Evolutionary conservation across 768 basidiomycete species (phyloP).

Genomic region (Amanita rimosa): DNA sequence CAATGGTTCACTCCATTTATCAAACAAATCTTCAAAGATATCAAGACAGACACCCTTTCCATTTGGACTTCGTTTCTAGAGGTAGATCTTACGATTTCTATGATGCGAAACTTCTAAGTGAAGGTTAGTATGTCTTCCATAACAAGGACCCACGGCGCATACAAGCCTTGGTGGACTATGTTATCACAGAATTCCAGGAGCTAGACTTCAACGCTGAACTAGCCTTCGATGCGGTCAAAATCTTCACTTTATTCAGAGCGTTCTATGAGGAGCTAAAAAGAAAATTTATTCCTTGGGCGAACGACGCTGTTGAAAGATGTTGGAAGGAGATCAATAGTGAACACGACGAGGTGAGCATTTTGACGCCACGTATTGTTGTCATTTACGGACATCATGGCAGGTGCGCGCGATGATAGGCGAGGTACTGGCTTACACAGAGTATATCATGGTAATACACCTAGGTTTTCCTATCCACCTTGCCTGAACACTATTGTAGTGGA

Average conservation of each 20-base stretch:
- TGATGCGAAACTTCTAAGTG: not conserved
- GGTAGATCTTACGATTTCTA: constrained; percentile 23
- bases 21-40: constrained; percentile 53
- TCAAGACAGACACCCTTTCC: constrained; percentile 72
- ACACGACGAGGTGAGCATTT: constrained; percentile 57
- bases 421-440: constrained; percentile 58
- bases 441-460: constrained; percentile 42
- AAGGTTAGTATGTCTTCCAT: constrained; percentile 57
- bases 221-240: constrained; percentile 70
- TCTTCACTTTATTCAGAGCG: constrained; percentile 54
- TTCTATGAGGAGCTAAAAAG: constrained; percentile 68
- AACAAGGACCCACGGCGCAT: constrained; percentile 76
- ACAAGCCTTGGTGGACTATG: constrained; percentile 67
- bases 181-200: constrained; percentile 49
- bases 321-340: constrained; percentile 67
- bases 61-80: constrained; percentile 77
- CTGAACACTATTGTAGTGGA: constrained; percentile 33
- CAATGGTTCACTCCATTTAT: constrained; percentile 68
- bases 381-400: constrained; percentile 19
- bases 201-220: constrained; percentile 77
- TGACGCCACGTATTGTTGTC: not conserved
- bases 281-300: constrained; percentile 73
- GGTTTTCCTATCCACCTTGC: not conserved
- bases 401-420: constrained; percentile 71
- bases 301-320: constrained; percentile 51